These are phyloP conservation scores for Scedosporium aurantiacum DNA, from an alignment of 2,329 filamentous ascomycete species.

Conservation along the genomic window DNA sequence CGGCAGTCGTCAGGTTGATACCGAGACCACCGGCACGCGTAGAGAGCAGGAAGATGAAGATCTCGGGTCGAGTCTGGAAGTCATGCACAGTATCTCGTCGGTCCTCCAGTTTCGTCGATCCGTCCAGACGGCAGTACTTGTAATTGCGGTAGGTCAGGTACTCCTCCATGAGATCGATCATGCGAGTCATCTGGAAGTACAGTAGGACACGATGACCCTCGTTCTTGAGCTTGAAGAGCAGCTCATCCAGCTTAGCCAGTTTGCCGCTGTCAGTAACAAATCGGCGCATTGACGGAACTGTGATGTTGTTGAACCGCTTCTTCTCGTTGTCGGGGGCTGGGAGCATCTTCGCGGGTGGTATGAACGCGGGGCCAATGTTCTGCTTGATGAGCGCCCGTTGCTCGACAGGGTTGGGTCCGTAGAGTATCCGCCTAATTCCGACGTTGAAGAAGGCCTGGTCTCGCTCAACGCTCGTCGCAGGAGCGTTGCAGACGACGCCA, in stretches of 20 bases:
- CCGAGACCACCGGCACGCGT: constrained; percentile 95
- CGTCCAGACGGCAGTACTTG: constrained; percentile 94
- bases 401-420: constrained; percentile 49
- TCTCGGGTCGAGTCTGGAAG: constrained; percentile 88
- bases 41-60: constrained; percentile 93
- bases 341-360: constrained; percentile 55
- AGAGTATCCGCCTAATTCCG: constrained; percentile 63
- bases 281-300: constrained; percentile 89
- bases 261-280: constrained; percentile 98
- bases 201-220: constrained; percentile 86
- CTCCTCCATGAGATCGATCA: constrained; percentile 99
- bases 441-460: constrained; percentile 70
- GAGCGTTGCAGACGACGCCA: constrained; percentile 64
- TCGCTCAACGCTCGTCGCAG: constrained; percentile 53
- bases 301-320: constrained; percentile 78
- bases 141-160: constrained; percentile 98
- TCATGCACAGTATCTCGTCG: constrained; percentile 91
- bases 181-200: constrained; percentile 99
- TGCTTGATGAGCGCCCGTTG: constrained; percentile 66
- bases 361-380: constrained; percentile 54
- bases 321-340: constrained; percentile 72
- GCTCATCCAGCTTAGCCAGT: constrained; percentile 76
- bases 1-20: constrained; percentile 92
- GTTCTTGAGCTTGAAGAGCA: constrained; percentile 83
- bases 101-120: constrained; percentile 94